phyloP scores from a whole-genome alignment of 257 asterid species.

The Striga asiatica region DNA sequence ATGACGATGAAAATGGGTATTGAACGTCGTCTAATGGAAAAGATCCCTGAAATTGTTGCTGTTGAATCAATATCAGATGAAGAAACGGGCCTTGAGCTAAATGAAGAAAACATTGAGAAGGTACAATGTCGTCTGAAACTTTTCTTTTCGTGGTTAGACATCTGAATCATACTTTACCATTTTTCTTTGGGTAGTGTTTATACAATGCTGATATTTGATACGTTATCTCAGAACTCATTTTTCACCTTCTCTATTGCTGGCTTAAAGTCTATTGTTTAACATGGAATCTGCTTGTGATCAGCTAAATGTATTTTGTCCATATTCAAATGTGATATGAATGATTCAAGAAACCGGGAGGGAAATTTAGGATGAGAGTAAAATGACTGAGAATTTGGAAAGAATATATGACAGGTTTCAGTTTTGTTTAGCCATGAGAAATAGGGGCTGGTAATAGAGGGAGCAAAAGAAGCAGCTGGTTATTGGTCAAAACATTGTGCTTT shows the following conservation, averaged over 20 bases:
- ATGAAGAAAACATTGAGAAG: slow-evolving; percentile 93
- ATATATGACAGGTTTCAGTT: no score
- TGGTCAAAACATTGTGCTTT: no score
- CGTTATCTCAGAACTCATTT: not conserved
- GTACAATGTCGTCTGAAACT: no score
- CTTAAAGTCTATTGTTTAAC: not conserved
- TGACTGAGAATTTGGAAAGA: not conserved
- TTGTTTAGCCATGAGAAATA: no score
- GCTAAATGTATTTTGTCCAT: not conserved
- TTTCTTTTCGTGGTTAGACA: not conserved
- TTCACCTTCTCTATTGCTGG: not conserved
- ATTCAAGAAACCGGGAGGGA: not conserved
- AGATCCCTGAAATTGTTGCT: slow-evolving; percentile 83
- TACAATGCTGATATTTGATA: not conserved
- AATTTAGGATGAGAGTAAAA: not conserved
- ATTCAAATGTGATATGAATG: not conserved
- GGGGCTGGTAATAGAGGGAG: no score
- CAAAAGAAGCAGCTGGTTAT: no score
- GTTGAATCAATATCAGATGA: slow-evolving; percentile 90
- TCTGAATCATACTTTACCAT: not conserved
- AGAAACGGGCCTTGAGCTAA: slow-evolving; percentile 92
- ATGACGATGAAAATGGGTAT: slow-evolving; percentile 92
- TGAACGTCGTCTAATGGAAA: slow-evolving; percentile 89
- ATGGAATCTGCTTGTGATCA: not conserved
- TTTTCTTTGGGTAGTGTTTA: not conserved